Conservation (phyloP, 1,284 basidiomycete genomes). For the Cystobasidium sp. region DNA sequence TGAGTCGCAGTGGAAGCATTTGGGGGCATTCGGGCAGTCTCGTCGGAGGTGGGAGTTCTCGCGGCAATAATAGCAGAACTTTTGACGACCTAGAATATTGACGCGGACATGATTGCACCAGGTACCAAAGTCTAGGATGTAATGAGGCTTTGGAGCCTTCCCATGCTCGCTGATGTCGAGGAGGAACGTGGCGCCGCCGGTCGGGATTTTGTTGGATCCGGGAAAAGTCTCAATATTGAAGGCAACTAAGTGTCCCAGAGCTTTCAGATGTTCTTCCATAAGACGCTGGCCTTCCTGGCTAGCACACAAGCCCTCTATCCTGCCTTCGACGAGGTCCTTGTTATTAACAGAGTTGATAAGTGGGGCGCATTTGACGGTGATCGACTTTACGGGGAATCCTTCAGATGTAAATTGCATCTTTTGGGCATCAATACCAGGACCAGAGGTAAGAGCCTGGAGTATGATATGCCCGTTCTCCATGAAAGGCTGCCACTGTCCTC, state of each 20-base stretch:
- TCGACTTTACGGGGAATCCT: conserved; percentile 7
- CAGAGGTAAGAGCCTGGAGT: background rate
- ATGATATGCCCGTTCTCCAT: conserved; percentile 23
- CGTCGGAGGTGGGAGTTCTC: conserved; percentile 3
- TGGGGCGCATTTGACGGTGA: conserved; percentile 13
- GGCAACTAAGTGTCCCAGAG: conserved; percentile 1
- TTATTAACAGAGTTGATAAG: background rate
- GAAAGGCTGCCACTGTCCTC: background rate
- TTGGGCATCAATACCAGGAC: background rate
- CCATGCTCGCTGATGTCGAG: conserved; percentile 17
- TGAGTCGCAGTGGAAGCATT: conserved; percentile 5
- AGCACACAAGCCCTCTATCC: background rate
- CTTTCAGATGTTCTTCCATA: conserved; percentile 3
- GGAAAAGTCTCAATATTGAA: conserved; percentile 11
- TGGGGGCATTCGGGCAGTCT: conserved; percentile 13
- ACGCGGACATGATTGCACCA: background rate
- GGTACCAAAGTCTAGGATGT: background rate
- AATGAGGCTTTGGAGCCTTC: background rate
- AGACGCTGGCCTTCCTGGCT: background rate
- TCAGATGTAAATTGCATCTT: background rate
- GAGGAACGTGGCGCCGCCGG: conserved; percentile 1
- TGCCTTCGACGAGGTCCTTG: conserved; percentile 5
- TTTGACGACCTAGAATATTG: background rate
- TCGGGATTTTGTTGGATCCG: conserved; percentile 2
- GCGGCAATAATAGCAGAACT: conserved; percentile 29